Evolutionary conservation across 2,329 filamentous ascomycete genomes (phyloP), one percentile per base, ranked within the genome.

Genomic region (Pseudogymnoascus sp.): DNA sequence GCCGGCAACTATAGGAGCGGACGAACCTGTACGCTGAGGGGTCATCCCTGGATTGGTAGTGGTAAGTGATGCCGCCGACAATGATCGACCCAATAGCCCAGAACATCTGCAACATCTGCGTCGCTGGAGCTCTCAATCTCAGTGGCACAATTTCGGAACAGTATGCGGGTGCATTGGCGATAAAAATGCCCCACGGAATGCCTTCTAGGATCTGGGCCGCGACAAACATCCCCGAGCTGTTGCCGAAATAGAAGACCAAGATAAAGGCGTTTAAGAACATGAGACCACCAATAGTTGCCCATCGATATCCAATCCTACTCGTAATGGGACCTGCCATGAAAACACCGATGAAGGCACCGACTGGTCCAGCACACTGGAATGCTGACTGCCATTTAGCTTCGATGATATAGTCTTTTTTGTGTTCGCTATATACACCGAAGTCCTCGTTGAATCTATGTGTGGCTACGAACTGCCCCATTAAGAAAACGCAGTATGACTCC

Each of bases 101-200:
- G 74, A 82, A 84, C 82, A 86, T 86, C 73, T 86, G 84, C 71
- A 86, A 67, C 79, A 83, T 86, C 72, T 83, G 80, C 2, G 84
- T 86, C 4, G 78, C 78, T 18, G 82, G 79, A 60, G 79, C 84
- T 70, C 83, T 74, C 60, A 87, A 72, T 68, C 74, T 74, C 59
- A 86, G 77, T 1, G 84, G 84, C 2, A 84, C 81, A 61, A 81
- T 78, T 66, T 81, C 79, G 33, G 75, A 76, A 9, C 65, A 66
- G 50, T 67, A 67, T 11, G 67, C 62, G 12, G 65, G 64, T 8
- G 64, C 65, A 18, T 63, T 62, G 2, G 77, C 79, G 66, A 78
- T 76, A 68, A 79, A 80, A 7, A 79, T 75, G 43, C 77, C 77
- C 77, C 78, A 79, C 1, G 78, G 78, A 54, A 80, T 73, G 54